Evolutionary conservation across 345 rosid species (phyloP).

Genomic region (Brassica napus): Da-Ae NC_063447.1:33604501-33605000

Average conservation of each 20-base stretch:
- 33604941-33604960: constrained; percentile 48
- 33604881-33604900: constrained; percentile 43
- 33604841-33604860: constrained; percentile 36
- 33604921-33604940: constrained; percentile 58
- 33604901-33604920: constrained; percentile 72
- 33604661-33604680: not conserved
- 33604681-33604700: not conserved
- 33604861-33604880: constrained; percentile 38
- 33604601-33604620: not conserved
- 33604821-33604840: constrained; percentile 12
- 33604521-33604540: constrained; percentile 65
- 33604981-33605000: constrained; percentile 52
- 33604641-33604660: not conserved
- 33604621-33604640: not conserved
- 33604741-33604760: not conserved
- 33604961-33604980: constrained; percentile 38
- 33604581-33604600: not conserved
- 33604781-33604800: constrained; percentile 38
- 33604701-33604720: not conserved
- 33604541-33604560: constrained; percentile 57
- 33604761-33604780: not conserved
- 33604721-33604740: not conserved
- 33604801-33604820: constrained; percentile 37
- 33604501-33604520: constrained; percentile 58
- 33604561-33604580: not conserved